Conservation (phyloP, 1,284 basidiomycete genomes). For the Marasmius fiardii region DNA sequence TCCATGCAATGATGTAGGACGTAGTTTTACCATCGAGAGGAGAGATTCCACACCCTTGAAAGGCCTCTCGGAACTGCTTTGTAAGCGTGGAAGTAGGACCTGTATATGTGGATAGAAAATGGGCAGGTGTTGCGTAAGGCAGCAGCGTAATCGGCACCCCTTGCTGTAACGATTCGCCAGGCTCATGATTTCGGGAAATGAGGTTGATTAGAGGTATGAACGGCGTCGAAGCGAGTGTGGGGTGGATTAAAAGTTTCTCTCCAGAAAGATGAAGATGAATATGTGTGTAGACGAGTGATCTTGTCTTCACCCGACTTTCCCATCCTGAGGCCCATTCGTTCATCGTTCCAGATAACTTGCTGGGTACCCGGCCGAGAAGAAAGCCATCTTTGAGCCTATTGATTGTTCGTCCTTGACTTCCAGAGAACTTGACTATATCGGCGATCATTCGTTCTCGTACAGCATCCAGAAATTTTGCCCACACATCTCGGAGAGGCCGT, state of each 20-base stretch:
- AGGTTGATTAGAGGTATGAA: slow-evolving; percentile 38
- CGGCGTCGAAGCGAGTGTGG: slow-evolving; percentile 51
- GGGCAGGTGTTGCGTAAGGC: slow-evolving; percentile 69
- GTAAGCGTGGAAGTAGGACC: slow-evolving; percentile 62
- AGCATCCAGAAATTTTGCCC: slow-evolving; percentile 40
- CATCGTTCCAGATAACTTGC: slow-evolving; percentile 16
- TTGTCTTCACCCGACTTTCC: slow-evolving; percentile 44
- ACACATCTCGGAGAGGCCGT: not conserved
- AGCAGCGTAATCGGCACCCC: slow-evolving; percentile 66
- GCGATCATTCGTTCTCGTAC: slow-evolving; percentile 47
- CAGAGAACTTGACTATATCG: slow-evolving; percentile 45
- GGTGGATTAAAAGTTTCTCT: slow-evolving; percentile 56
- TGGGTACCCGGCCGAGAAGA: slow-evolving; percentile 43
- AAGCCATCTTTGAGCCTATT: slow-evolving; percentile 57
- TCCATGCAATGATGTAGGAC: slow-evolving; percentile 66
- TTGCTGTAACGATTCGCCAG: slow-evolving; percentile 25
- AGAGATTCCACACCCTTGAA: slow-evolving; percentile 52
- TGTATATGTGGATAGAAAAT: slow-evolving; percentile 59
- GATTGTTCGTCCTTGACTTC: slow-evolving; percentile 26
- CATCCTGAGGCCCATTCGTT: slow-evolving; percentile 63
- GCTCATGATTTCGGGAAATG: not conserved
- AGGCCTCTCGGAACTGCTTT: slow-evolving; percentile 57
- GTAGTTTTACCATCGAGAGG: slow-evolving; percentile 43
- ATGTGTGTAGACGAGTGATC: slow-evolving; percentile 57
- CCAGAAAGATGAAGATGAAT: slow-evolving; percentile 47